Conservation (phyloP, 306 rosid genomes). For the Abrus precatorius region DNA sequence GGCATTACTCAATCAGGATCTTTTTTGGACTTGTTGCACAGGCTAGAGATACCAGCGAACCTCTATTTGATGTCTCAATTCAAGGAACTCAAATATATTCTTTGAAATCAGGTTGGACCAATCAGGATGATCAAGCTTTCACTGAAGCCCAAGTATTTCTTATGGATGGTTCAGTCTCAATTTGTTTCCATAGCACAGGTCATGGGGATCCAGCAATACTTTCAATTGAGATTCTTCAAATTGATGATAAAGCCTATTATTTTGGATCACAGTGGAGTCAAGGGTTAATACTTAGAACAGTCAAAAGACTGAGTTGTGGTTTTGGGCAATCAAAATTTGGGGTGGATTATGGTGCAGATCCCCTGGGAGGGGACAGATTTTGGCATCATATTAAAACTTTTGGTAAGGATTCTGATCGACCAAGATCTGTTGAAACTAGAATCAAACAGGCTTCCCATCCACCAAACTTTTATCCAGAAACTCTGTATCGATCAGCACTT, state of each 20-base stretch:
- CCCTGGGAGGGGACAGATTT: conserved; percentile 93
- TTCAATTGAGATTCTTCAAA: conserved; percentile 92
- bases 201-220: conserved; percentile 99
- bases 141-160: conserved; percentile 79
- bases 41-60: conserved; percentile 67
- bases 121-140: conserved; percentile 75
- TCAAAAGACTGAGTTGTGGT: conserved; percentile 83
- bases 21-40: conserved; percentile 76
- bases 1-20: conserved; percentile 84
- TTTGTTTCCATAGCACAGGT: conserved; percentile 97
- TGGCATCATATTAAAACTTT: conserved; percentile 70
- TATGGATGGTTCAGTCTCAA: conserved; percentile 70
- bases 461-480: conserved; percentile 94
- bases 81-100: conserved; percentile 87
- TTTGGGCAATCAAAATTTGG: conserved; percentile 78
- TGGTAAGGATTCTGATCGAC: conserved; percentile 67
- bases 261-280: conserved; percentile 65
- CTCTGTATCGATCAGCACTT: conserved; percentile 80
- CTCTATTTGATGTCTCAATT: conserved; percentile 85
- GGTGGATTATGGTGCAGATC: conserved; percentile 69
- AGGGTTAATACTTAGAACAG: conserved; percentile 79
- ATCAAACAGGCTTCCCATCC: conserved; percentile 70
- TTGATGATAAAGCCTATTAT: conserved; percentile 73
- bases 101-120: conserved; percentile 91
- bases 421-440: conserved; percentile 70